phyloP scores from a whole-genome alignment of 1,284 basidiomycete genomes.

The Meira miltonrushii region DNA sequence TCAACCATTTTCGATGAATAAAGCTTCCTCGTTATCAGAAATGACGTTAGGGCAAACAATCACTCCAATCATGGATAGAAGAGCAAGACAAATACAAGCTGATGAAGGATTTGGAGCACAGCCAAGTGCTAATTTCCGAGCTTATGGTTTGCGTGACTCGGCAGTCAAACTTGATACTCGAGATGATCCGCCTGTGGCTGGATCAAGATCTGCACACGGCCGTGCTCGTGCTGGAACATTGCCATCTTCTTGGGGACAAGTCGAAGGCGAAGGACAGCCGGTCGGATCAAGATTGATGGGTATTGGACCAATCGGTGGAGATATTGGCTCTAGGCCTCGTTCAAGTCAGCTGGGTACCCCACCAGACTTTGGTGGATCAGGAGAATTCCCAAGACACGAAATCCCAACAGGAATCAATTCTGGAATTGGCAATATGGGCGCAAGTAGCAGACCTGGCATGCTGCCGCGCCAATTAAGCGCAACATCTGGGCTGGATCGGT shows the following conservation, averaged over 20 bases:
- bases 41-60: too few relatives aligned
- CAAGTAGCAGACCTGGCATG: neutral
- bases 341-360: too few relatives aligned
- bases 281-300: conserved; percentile 4
- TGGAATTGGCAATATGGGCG: neutral
- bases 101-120: conserved; percentile 19
- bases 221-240: conserved; percentile 38
- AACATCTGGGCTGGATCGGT: neutral
- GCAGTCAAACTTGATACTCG: too few relatives aligned
- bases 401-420: neutral
- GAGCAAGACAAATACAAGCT: conserved; percentile 32
- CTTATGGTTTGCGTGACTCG: neutral
- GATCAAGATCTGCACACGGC: conserved; percentile 9
- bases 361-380: neutral
- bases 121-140: neutral
- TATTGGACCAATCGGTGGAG: neutral
- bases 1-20: too few relatives aligned
- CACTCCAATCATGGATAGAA: neutral
- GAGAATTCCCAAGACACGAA: neutral
- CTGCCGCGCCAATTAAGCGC: neutral
- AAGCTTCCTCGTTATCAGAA: too few relatives aligned
- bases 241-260: conserved; percentile 33
- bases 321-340: neutral
- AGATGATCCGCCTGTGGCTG: neutral
- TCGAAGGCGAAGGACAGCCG: neutral